Percentiles rank a stretch among this genome's conserved stretches.
Evolutionary conservation across 768 basidiomycete species (phyloP).

Genomic region (Tulasnella sp.): DNA sequence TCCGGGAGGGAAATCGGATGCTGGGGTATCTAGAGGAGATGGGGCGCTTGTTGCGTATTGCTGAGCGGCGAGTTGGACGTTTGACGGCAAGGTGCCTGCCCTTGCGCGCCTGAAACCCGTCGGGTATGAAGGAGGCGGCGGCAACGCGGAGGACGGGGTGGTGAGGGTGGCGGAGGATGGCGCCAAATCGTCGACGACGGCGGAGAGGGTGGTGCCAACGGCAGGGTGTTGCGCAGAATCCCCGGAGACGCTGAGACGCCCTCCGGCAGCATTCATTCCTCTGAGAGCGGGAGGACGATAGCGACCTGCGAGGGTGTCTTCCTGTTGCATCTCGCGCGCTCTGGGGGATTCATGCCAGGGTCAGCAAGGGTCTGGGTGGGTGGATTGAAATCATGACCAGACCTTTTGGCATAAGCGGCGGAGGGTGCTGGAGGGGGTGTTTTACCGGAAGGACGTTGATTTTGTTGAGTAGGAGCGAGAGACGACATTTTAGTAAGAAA

Average conservation of each 20-base stretch:
- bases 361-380: not conserved
- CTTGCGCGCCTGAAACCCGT: conserved; percentile 86
- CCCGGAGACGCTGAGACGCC: conserved; percentile 7
- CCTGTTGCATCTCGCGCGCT: conserved; percentile 77
- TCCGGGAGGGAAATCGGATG: not conserved
- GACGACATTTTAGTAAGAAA: conserved; percentile 69
- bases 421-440: conserved; percentile 86
- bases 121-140: conserved; percentile 65
- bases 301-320: conserved; percentile 52
- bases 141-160: conserved; percentile 45
- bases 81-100: conserved; percentile 96
- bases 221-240: conserved; percentile 29
- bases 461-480: conserved; percentile 16
- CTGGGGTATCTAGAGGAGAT: conserved; percentile 16
- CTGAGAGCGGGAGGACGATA: conserved; percentile 76
- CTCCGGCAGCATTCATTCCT: conserved; percentile 26
- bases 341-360: conserved; percentile 30
- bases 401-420: conserved; percentile 84
- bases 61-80: conserved; percentile 79
- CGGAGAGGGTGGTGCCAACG: conserved; percentile 34
- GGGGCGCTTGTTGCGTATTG: conserved; percentile 56
- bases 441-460: conserved; percentile 53
- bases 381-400: conserved; percentile 16
- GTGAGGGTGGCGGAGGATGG: conserved; percentile 34
- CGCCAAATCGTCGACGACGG: conserved; percentile 29